Evolutionary conservation across 495 filamentous ascomycete genomes (phyloP), one percentile per base, ranked within the genome.

Genomic region (Talaromyces trachyspermus): DNA sequence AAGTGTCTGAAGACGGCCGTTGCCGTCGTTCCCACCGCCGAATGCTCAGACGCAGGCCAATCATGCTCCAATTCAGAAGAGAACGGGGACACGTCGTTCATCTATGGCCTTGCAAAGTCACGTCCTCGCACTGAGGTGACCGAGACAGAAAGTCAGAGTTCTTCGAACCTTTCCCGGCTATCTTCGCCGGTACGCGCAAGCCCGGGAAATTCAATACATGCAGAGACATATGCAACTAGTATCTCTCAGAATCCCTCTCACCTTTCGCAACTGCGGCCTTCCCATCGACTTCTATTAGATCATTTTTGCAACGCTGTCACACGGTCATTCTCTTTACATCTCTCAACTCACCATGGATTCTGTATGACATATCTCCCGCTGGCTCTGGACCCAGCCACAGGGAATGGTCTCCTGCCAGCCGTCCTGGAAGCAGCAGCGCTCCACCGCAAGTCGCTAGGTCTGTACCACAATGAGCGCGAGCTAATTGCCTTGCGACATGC

Each of bases 381-480:
- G 38, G 38, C 38, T 41, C 38, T 41, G 22, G 38, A 41, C 38
- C 38, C 38, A 6, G 3, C 11, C 18, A 41, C 38, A 19, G 38
- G 38, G 20, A 41, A 41, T 41, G 19, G 38, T n/a, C 6, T 41
- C 18, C 38, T 41, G n/a, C 38, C 38, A 41, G 38, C 38, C 9
- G 18, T 22, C 18, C 18, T 41, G 9, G 38, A 24, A 22, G 9
- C 38, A 7, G 38, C 38, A 41, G 38, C 38, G 19, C 38, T 41
- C 15, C 38, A 41, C n/a, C 38, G 11, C 9, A 41, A 41, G 18
- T 41, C 9, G 6, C 18, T 41, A 22, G 38, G 38, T 18, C 38
- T 41, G 18, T 20, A 41, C 38, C 38, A 41, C 38, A 41, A 22
- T 19, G 38, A 41, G 19, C 38, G 18, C 18, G 11, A 41, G 19